phyloP scores from a whole-genome alignment of 73 alveolate genomes.

The Halteria grandinella region DNA sequence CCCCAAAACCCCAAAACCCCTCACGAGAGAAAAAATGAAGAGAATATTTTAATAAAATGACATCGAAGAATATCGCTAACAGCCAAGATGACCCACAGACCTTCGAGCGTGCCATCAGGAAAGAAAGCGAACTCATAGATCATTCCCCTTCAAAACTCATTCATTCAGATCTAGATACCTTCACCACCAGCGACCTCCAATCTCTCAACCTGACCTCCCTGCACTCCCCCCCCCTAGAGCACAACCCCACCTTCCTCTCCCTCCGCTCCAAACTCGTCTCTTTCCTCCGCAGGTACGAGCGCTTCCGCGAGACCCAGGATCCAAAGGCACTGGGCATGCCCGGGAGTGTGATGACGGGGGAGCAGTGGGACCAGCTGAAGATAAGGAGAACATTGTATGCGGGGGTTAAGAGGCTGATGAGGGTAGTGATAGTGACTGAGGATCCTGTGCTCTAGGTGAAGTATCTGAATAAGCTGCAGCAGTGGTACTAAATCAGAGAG shows the following conservation, averaged over 20 bases:
- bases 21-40: too few species aligned
- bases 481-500: slow-evolving; percentile 25
- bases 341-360: background rate
- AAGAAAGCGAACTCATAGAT: too few species aligned
- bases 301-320: slow-evolving; percentile 2
- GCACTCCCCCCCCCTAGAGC: slow-evolving; percentile 10
- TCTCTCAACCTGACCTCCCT: too few species aligned
- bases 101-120: too few species aligned
- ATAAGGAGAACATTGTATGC: slow-evolving; percentile 24
- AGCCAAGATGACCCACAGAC: too few species aligned
- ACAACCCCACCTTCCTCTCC: slow-evolving; percentile 17
- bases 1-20: too few species aligned
- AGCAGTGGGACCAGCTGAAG: slow-evolving; percentile 14
- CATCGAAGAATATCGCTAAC: too few species aligned
- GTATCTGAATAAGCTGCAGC: slow-evolving; percentile 2
- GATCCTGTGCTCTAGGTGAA: slow-evolving; percentile 5
- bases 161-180: too few species aligned
- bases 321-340: too few species aligned
- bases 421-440: slow-evolving; percentile 21
- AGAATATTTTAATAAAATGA: too few species aligned
- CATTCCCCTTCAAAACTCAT: too few species aligned
- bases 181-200: too few species aligned
- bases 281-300: slow-evolving; percentile 1
- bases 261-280: slow-evolving; percentile 30
- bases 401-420: slow-evolving; percentile 15